phyloP scores from a whole-genome alignment of 2,329 filamentous ascomycete species.

The Colletotrichum caudatum region DNA sequence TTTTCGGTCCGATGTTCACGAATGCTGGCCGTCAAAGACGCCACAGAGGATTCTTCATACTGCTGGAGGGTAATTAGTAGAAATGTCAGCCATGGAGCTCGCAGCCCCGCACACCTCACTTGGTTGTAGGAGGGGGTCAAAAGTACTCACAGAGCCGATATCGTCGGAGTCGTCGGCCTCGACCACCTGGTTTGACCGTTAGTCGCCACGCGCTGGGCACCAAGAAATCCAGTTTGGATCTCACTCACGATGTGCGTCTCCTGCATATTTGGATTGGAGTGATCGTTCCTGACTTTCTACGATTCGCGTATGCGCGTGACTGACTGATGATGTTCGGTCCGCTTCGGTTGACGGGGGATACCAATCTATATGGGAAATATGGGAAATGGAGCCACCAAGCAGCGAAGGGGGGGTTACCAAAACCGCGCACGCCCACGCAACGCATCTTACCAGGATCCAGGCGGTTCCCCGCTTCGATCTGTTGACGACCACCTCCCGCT shows the following conservation, averaged over 20 bases:
- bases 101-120: background rate
- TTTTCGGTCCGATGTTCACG: slow-evolving; percentile 52
- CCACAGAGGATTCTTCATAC: background rate
- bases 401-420: background rate
- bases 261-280: background rate
- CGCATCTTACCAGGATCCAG: too few species aligned
- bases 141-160: background rate
- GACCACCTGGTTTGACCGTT: background rate
- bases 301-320: background rate
- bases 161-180: background rate
- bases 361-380: too few species aligned
- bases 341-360: background rate
- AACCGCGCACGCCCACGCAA: background rate
- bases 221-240: background rate
- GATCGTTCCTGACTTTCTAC: background rate
- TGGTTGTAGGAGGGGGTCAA: background rate
- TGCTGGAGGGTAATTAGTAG: background rate
- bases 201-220: background rate
- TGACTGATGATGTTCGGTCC: background rate
- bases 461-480: too few species aligned
- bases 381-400: background rate
- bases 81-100: background rate
- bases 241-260: background rate
- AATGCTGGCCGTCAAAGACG: slow-evolving; percentile 49
- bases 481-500: background rate